Percentiles rank a stretch among this genome's conserved stretches.
Conservation (phyloP, 768 basidiomycete species). For the Phanerochaete carnosa region DNA sequence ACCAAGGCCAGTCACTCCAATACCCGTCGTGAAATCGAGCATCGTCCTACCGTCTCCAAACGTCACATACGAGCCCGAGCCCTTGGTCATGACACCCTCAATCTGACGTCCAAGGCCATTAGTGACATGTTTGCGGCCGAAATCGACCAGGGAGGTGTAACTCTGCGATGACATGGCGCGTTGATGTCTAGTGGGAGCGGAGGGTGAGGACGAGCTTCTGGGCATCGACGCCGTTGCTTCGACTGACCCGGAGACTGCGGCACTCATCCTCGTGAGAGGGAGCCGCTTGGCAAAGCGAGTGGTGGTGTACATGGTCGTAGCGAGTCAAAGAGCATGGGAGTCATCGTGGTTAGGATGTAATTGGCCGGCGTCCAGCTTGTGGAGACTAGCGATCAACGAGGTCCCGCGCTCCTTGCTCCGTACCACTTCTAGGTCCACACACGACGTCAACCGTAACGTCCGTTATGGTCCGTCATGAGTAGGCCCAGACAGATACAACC, state of each 20-base stretch:
- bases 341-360: conserved; percentile 2
- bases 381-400: not conserved
- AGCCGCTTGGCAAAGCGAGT: conserved; percentile 3
- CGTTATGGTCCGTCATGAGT: too few species aligned
- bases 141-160: conserved; percentile 24
- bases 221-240: not conserved
- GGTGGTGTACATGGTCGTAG: conserved; percentile 8
- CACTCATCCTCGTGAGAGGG: not conserved
- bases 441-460: too few species aligned
- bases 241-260: not conserved
- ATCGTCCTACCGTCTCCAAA: conserved; percentile 70
- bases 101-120: conserved; percentile 39
- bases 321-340: not conserved
- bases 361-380: not conserved
- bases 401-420: not conserved
- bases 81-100: conserved; percentile 60
- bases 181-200: not conserved
- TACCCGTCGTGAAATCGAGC: conserved; percentile 87
- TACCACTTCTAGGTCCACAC: too few species aligned
- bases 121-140: conserved; percentile 44
- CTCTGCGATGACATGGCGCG: conserved; percentile 4
- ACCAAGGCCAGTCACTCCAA: conserved; percentile 86
- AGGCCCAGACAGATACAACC: too few species aligned
- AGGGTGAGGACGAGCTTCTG: not conserved
- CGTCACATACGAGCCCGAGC: conserved; percentile 69